Conservation (phyloP, 768 basidiomycete species). For the Ramaria sp. region DNA sequence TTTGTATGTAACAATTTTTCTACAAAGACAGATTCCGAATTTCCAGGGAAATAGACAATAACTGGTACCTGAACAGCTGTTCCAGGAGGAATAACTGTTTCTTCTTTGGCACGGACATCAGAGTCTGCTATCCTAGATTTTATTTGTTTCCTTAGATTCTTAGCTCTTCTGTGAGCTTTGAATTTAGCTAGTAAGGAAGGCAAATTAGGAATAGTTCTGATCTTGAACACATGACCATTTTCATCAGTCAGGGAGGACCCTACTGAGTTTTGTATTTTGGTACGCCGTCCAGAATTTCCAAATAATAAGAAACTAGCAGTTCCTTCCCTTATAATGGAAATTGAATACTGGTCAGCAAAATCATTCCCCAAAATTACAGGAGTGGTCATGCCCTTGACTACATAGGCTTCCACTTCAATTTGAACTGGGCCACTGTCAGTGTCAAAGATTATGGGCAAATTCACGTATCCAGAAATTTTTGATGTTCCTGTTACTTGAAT, state of each 20-base stretch:
- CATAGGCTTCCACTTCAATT: conserved; percentile 21
- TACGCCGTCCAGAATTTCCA: conserved; percentile 9
- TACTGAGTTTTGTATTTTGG: neutral
- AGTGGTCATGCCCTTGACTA: conserved; percentile 18
- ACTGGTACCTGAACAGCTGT: neutral
- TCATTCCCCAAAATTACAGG: conserved; percentile 17
- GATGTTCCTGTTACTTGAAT: conserved; percentile 23
- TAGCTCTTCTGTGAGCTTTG: neutral
- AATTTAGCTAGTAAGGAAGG: neutral
- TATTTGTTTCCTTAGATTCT: neutral
- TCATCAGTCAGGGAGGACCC: neutral
- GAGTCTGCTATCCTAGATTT: neutral
- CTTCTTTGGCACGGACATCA: neutral
- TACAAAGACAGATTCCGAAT: neutral
- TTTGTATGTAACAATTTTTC: conserved; percentile 1
- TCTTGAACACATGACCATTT: neutral
- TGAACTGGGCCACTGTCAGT: conserved; percentile 15
- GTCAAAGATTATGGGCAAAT: conserved; percentile 18
- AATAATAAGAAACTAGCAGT: conserved; percentile 11
- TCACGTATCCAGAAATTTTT: conserved; percentile 19
- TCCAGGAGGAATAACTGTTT: neutral
- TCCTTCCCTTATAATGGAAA: conserved; percentile 19
- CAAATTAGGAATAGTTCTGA: neutral
- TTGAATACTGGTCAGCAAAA: conserved; percentile 22
- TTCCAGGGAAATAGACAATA: neutral